A percentile compares a stretch with the other conserved stretches of the same genome.
These are phyloP conservation scores for Condylostoma magnum DNA, from an alignment of 169 alveolate genomes.

Conservation along the genomic window DNA sequence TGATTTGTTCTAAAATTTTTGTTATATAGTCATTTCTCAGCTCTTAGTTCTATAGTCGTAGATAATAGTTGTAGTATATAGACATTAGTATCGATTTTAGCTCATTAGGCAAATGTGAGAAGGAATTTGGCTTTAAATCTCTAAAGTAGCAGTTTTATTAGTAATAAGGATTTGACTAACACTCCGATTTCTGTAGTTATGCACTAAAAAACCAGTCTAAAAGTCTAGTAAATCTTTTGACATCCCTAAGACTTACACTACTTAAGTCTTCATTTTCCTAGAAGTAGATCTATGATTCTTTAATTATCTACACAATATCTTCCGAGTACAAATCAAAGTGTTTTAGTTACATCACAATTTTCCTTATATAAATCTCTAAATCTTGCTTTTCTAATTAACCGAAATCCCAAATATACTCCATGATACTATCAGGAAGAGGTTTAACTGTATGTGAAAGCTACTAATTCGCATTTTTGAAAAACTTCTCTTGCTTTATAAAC, in stretches of 20 bases:
- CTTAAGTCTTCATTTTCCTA: conserved; percentile 53
- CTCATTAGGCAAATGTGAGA: no score
- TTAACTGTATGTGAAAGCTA: conserved; percentile 55
- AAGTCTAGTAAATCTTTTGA: conserved; percentile 53
- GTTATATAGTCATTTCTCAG: no score
- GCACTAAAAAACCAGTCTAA: conserved; percentile 30
- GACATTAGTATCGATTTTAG: no score
- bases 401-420: conserved; percentile 63
- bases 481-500: no score
- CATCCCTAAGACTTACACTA: conserved; percentile 75
- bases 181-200: no score
- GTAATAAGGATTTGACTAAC: no score
- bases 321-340: not conserved
- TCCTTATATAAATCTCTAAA: conserved; percentile 44
- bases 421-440: conserved; percentile 59
- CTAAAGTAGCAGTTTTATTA: no score
- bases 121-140: no score
- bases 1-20: no score
- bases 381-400: conserved; percentile 47
- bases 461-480: no score
- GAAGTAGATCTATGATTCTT: conserved; percentile 21
- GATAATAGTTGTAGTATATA: no score
- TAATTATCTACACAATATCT: not conserved
- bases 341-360: conserved; percentile 26
- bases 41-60: no score